Conservation (phyloP, 371 early-diverging fungal species). For the Neoconidiobolus thromboides region DNA sequence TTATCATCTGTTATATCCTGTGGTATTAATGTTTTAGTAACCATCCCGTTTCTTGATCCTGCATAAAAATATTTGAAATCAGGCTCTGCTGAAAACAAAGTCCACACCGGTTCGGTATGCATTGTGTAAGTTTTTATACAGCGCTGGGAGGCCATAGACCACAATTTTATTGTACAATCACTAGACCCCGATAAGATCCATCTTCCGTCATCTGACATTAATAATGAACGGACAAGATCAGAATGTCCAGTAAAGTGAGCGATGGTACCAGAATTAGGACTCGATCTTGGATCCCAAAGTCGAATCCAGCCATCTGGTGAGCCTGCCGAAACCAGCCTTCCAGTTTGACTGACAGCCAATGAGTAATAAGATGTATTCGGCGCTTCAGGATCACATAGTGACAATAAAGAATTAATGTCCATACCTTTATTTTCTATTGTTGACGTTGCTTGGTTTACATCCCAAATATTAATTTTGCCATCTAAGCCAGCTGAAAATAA, state of each 20-base stretch:
- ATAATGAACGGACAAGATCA: conserved; percentile 73
- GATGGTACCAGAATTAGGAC: conserved; percentile 41
- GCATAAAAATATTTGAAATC: conserved; percentile 74
- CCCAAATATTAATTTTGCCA: conserved; percentile 74
- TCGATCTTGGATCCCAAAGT: conserved; percentile 63
- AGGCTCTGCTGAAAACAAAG: conserved; percentile 64
- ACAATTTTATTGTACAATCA: conserved; percentile 77
- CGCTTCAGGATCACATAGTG: conserved; percentile 10
- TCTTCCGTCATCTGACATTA: conserved; percentile 74
- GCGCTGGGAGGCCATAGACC: conserved; percentile 74
- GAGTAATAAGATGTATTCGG: conserved; percentile 54
- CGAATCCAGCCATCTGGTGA: conserved; percentile 77
- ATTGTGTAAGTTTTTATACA: conserved; percentile 76
- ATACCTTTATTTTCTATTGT: neutral
- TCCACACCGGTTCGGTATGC: conserved; percentile 82
- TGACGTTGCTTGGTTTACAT: conserved; percentile 36
- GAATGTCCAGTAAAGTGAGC: conserved; percentile 78
- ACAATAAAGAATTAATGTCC: neutral
- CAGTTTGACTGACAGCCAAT: conserved; percentile 45
- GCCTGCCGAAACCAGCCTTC: conserved; percentile 53
- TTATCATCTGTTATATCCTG: neutral
- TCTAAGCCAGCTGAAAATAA: conserved; percentile 90
- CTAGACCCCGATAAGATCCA: conserved; percentile 81
- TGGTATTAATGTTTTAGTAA: conserved; percentile 40
- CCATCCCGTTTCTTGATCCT: conserved; percentile 75